These are phyloP conservation scores for Trametes cinnabarina DNA, from an alignment of 768 basidiomycete genomes.

Conservation along the genomic window DNA sequence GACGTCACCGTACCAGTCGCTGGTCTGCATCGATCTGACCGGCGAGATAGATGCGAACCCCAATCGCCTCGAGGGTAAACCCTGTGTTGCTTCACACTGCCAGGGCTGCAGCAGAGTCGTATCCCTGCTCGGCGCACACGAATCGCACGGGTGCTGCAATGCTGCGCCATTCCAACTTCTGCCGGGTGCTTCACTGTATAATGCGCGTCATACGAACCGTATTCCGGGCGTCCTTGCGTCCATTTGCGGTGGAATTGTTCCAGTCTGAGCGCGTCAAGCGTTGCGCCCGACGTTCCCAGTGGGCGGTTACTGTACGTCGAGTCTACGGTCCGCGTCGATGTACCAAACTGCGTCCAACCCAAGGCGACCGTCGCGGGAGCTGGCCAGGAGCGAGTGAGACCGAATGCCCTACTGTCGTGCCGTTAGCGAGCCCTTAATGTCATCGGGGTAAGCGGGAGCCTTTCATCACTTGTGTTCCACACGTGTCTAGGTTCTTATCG, in stretches of 20 bases:
- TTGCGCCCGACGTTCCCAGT: not conserved
- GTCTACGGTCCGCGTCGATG: not conserved
- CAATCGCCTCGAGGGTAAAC: not conserved
- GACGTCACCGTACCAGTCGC: not conserved
- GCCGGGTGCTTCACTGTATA: conserved; percentile 6
- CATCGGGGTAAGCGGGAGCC: conserved; percentile 2
- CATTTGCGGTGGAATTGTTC: not conserved
- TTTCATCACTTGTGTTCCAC: conserved; percentile 2
- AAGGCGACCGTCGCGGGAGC: not conserved
- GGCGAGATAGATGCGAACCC: not conserved
- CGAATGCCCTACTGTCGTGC: not conserved
- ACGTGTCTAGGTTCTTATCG: conserved; percentile 18
- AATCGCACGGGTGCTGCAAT: conserved; percentile 7
- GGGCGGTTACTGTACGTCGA: conserved; percentile 2
- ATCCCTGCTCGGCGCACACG: conserved; percentile 1
- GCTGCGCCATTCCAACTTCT: conserved; percentile 11
- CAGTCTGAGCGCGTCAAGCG: not conserved
- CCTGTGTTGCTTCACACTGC: not conserved
- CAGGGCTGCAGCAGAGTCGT: not conserved
- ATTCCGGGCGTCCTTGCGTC: not conserved
- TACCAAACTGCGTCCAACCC: not conserved
- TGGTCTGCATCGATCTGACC: not conserved
- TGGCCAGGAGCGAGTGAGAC: conserved; percentile 6
- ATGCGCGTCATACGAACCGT: not conserved
- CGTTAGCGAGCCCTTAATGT: not conserved